A percentile compares a stretch with the other conserved stretches of the same genome.
Conservation (phyloP, 306 rosid species). For the Castanospermum australe region DNA sequence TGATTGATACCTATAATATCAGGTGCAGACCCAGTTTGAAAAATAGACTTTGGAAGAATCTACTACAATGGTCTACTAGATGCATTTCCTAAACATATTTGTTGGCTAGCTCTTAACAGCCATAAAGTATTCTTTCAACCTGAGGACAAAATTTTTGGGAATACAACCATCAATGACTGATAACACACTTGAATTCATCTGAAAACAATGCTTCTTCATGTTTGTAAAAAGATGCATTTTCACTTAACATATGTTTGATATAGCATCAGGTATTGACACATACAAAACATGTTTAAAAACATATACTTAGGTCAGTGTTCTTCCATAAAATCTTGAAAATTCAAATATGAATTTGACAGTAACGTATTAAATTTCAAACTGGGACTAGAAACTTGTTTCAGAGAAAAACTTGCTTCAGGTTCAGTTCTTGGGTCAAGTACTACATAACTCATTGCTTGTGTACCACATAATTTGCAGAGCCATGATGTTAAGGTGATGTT, state of each 20-base stretch:
- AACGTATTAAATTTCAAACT: not conserved
- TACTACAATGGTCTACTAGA: not conserved
- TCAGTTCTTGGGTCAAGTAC: not conserved
- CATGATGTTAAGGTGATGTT: constrained; percentile 43
- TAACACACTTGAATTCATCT: no score
- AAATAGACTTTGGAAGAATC: not conserved
- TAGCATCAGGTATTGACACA: not conserved
- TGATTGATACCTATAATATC: not conserved
- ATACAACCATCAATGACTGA: not conserved
- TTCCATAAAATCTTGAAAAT: not conserved
- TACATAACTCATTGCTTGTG: not conserved
- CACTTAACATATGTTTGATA: not conserved
- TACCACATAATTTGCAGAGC: constrained; percentile 23
- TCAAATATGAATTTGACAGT: no score
- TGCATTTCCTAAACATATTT: not conserved
- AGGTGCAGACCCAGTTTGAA: not conserved
- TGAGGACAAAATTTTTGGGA: not conserved
- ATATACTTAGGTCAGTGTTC: not conserved
- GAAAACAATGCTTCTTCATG: not conserved
- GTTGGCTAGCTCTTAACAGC: no score
- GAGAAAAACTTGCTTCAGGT: no score
- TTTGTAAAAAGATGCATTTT: not conserved
- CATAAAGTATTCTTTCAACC: not conserved
- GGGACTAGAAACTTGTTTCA: not conserved
- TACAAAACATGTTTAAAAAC: not conserved